Evolutionary conservation across 768 basidiomycete species (phyloP), one percentile per base, ranked within the genome.

Genomic region (Kwoniella shandongensis): DNA sequence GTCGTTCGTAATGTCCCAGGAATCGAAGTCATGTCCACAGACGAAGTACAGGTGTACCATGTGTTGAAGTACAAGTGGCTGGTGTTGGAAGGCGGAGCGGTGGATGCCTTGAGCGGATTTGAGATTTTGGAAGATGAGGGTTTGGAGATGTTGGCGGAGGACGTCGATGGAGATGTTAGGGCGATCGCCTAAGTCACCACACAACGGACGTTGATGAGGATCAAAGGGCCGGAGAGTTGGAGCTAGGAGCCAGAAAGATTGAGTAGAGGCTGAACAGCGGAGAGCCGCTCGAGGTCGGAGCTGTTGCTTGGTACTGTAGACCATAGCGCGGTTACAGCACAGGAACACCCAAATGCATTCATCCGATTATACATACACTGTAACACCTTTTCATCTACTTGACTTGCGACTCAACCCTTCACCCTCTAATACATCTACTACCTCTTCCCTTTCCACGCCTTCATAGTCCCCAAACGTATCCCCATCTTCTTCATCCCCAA

Each of bases 41-140:
- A 84, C 17, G 79, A 84, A 18, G 60, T 73, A 36, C 83, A 89
- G 44, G 86, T 94, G 15, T 93, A 89, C 77, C 88, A 94, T 69
- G 73, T 89, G 39, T 77, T 97, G 57, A 88, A 85, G 76, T 90
- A 90, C 85, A 84, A 85, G 56, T 84, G 88, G 67, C 77, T 92
- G 27, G 80, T 96, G 32, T 69, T 97, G 72, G 93, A 97, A 70
- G 70, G 87, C 58, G 82, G 84, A 51, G 90, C 91, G 2, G 85
- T 92, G n/a, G 85, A 91, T 35, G 63, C 57, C n/a, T 46, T 67
- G 18, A 47, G 26, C 20, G 57, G 54, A 10, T 30, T 51, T 18
- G 23, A 51, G 18, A 30, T 30, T 27, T 46, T 45, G 41, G 32
- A 50, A 30, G 32, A 42, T 42, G 44, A 51, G 22, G 56, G 50